A percentile compares a stretch with the other conserved stretches of the same genome.
Conservation (phyloP, 805 yeast genomes). For the Candida manassasensis region DNA sequence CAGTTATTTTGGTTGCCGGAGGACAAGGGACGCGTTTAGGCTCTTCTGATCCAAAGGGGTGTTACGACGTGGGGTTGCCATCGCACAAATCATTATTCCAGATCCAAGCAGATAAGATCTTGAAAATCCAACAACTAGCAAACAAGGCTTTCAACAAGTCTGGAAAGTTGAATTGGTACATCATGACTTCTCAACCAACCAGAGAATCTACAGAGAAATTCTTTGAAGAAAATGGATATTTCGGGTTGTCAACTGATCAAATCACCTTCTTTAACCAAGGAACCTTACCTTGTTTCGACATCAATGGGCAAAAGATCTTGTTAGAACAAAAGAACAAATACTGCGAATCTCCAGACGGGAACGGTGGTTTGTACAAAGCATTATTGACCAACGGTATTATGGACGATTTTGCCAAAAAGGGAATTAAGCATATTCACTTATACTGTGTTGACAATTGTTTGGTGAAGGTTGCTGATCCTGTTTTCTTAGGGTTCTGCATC, state of each 20-base stretch:
- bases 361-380: constrained; percentile 94
- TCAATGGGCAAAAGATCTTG: constrained; percentile 65
- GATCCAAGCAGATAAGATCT: constrained; percentile 84
- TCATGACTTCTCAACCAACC: constrained; percentile 94
- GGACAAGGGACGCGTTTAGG: constrained; percentile 98
- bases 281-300: constrained; percentile 80
- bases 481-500: constrained; percentile 80
- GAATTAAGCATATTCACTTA: constrained; percentile 88
- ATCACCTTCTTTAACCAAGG: constrained; percentile 90
- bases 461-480: constrained; percentile 91
- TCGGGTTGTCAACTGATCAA: constrained; percentile 62
- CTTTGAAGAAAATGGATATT: constrained; percentile 57
- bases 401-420: constrained; percentile 60
- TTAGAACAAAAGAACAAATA: constrained; percentile 51
- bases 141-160: constrained; percentile 13
- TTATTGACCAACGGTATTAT: constrained; percentile 59
- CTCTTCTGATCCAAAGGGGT: constrained; percentile 87
- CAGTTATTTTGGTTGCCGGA: constrained; percentile 91
- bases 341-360: constrained; percentile 94
- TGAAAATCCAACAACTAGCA: constrained; percentile 57
- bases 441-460: constrained; percentile 94
- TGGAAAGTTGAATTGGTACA: constrained; percentile 53
- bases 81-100: constrained; percentile 82
- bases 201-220: constrained; percentile 67
- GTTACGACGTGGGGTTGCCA: constrained; percentile 82